These are phyloP conservation scores for Stemphylium lycopersici DNA, from an alignment of 2,329 filamentous ascomycete species.

Conservation along the genomic window DNA sequence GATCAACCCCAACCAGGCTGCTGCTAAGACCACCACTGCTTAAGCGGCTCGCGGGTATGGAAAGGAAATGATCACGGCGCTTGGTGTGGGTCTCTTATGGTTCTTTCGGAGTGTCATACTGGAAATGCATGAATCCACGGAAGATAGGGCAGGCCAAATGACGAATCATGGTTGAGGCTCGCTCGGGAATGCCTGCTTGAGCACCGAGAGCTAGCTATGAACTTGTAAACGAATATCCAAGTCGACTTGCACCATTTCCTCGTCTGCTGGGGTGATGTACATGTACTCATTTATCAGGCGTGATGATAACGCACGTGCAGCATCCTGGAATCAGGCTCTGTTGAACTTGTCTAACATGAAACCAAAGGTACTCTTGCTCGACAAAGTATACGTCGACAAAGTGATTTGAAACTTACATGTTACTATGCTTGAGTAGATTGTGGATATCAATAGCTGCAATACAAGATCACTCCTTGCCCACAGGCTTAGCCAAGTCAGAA, in stretches of 20 bases:
- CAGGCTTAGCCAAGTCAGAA: slow-evolving; percentile 7
- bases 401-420: not conserved
- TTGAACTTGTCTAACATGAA: not conserved
- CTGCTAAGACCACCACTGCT: slow-evolving; percentile 62
- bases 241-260: slow-evolving; percentile 36
- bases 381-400: not conserved
- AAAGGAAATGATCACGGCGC: slow-evolving; percentile 43
- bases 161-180: slow-evolving; percentile 43
- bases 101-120: slow-evolving; percentile 45
- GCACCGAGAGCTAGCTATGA: slow-evolving; percentile 43
- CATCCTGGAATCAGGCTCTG: not conserved
- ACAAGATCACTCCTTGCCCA: not conserved
- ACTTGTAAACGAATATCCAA: slow-evolving; percentile 47
- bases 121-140: slow-evolving; percentile 45
- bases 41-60: slow-evolving; percentile 28
- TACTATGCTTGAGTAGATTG: not conserved
- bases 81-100: slow-evolving; percentile 44
- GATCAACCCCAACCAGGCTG: slow-evolving; percentile 86
- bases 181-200: slow-evolving; percentile 34
- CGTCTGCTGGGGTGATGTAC: slow-evolving; percentile 5
- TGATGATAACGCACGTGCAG: not conserved
- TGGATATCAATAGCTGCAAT: not conserved
- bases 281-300: not conserved
- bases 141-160: slow-evolving; percentile 37
- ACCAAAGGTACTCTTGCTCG: not conserved